These are phyloP conservation scores for Schoenoplectus tabernaemontani DNA, from an alignment of 202 grass and related monocot species.

Conservation along the genomic window DNA sequence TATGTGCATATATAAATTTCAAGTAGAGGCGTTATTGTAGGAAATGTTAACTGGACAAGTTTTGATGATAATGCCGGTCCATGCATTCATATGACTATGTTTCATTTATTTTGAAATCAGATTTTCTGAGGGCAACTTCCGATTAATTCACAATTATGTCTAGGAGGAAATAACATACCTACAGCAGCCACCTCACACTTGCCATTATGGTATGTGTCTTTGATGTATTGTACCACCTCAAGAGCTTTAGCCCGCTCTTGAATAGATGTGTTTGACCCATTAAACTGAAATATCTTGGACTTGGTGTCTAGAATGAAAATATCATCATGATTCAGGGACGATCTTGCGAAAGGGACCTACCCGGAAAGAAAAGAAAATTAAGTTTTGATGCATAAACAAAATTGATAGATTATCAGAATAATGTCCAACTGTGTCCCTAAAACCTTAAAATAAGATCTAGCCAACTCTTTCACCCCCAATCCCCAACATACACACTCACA, in stretches of 20 bases:
- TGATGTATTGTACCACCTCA: conserved; percentile 94
- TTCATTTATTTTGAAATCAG: neutral
- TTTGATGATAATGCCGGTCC: neutral
- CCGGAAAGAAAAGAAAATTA: conserved; percentile 16
- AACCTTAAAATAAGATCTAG: neutral
- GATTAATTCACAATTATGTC: neutral
- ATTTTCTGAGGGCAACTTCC: neutral
- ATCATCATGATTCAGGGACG: conserved; percentile 96
- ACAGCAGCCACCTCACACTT: conserved; percentile 85
- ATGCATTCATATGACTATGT: neutral
- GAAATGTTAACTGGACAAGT: neutral
- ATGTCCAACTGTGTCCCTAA: neutral
- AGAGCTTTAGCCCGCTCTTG: conserved; percentile 99
- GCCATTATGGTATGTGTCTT: conserved; percentile 93
- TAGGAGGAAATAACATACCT: conserved; percentile 47
- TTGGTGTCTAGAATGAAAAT: conserved; percentile 98
- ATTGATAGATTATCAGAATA: neutral
- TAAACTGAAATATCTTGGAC: conserved; percentile 98
- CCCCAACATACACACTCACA: neutral
- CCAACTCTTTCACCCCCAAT: no score
- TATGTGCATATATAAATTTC: neutral
- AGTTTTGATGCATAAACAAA: conserved; percentile 14
- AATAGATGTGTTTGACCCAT: conserved; percentile 93
- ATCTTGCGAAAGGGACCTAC: conserved; percentile 84
- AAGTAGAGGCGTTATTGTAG: neutral